A percentile compares a stretch with the other conserved stretches of the same genome.
Evolutionary conservation across 805 yeast genomes (phyloP).

Genomic region (Myxozyma melibiosi): DNA sequence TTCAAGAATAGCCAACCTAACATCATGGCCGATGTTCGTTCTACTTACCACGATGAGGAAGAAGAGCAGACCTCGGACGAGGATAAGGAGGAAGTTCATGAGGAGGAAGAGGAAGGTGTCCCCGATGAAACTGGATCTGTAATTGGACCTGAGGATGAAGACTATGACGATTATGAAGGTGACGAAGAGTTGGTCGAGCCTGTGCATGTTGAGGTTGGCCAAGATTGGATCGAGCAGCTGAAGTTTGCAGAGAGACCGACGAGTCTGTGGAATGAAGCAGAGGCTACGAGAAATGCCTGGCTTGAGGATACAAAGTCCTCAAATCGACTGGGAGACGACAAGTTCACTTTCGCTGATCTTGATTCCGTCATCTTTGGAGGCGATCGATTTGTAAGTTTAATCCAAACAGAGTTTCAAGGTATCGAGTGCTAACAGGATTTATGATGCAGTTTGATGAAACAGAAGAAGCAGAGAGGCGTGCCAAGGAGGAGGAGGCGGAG

Average conservation of each 20-base stretch:
- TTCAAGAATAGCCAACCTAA: not conserved
- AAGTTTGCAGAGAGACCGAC: constrained; percentile 6
- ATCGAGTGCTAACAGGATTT: not conserved
- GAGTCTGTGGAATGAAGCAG: constrained; percentile 23
- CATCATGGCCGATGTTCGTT: not conserved
- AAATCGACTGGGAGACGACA: constrained; percentile 21
- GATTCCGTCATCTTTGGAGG: constrained; percentile 54
- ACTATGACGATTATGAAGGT: constrained; percentile 2
- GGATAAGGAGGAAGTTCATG: constrained; percentile 7
- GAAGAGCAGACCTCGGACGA: constrained; percentile 15
- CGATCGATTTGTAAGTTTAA: constrained; percentile 14
- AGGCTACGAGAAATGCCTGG: constrained; percentile 3
- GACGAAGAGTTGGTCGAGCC: constrained; percentile 6
- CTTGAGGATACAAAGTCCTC: constrained; percentile 1
- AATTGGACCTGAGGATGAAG: constrained; percentile 5
- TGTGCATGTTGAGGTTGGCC: constrained; percentile 7
- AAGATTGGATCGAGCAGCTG: constrained; percentile 26
- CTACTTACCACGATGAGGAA: constrained; percentile 1
- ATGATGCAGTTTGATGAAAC: constrained; percentile 1
- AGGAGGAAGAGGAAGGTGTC: constrained; percentile 14
- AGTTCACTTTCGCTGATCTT: constrained; percentile 44
- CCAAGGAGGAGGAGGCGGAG: not conserved
- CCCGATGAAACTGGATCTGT: constrained; percentile 7
- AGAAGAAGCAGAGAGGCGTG: not conserved
- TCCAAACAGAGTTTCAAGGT: no score